Conservation (phyloP, 1,284 basidiomycete species). For the Ceratobasidium papillatum region DNA sequence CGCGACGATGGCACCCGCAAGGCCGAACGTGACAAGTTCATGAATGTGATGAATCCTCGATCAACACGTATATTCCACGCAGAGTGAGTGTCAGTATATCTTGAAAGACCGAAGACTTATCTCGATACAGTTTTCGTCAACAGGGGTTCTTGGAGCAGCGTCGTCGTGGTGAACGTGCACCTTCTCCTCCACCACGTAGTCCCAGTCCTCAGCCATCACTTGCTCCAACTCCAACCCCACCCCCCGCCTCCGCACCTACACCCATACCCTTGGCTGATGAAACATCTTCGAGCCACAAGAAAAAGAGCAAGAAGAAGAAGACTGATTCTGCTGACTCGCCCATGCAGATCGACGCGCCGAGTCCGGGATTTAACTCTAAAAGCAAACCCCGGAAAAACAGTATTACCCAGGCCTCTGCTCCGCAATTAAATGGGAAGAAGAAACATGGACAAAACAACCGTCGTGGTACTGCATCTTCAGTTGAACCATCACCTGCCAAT, state of each 20-base stretch:
- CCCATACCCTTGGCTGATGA: slow-evolving; percentile 1
- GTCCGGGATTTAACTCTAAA: slow-evolving; percentile 13
- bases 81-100: slow-evolving; percentile 5
- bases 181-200: slow-evolving; percentile 12
- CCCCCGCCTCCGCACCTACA: slow-evolving; percentile 1
- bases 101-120: not conserved
- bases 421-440: slow-evolving; percentile 23
- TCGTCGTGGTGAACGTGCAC: slow-evolving; percentile 15
- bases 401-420: slow-evolving; percentile 8
- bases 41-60: slow-evolving; percentile 77
- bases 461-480: slow-evolving; percentile 25
- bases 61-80: slow-evolving; percentile 35
- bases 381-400: slow-evolving; percentile 28
- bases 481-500: slow-evolving; percentile 28
- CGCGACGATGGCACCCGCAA: slow-evolving; percentile 72
- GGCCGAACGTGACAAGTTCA: slow-evolving; percentile 71
- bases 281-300: slow-evolving; percentile 19
- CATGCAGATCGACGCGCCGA: slow-evolving; percentile 31
- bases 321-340: slow-evolving; percentile 9
- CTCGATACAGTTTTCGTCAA: slow-evolving; percentile 9
- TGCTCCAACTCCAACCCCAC: slow-evolving; percentile 27
- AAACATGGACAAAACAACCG: slow-evolving; percentile 18
- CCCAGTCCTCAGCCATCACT: slow-evolving; percentile 17
- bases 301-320: slow-evolving; percentile 33
- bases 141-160: slow-evolving; percentile 8